These are phyloP conservation scores for Aspergillus fumigatiaffinis DNA, from an alignment of 2,329 filamentous ascomycete species.

Conservation along the genomic window DNA sequence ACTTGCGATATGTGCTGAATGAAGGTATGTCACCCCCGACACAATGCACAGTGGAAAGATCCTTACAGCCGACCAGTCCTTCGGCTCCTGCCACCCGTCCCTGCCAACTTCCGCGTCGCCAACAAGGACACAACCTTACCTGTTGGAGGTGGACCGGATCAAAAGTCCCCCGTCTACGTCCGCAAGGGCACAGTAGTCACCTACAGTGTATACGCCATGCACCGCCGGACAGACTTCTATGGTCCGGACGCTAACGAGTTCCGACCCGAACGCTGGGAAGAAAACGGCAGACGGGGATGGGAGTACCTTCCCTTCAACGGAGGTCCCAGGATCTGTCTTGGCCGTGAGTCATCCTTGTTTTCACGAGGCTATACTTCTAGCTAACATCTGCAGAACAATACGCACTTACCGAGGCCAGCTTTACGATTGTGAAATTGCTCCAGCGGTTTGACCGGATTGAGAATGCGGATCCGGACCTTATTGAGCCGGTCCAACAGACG, in stretches of 20 bases:
- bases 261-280: slow-evolving; percentile 50
- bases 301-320: slow-evolving; percentile 39
- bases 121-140: slow-evolving; percentile 42
- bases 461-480: slow-evolving; percentile 28
- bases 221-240: slow-evolving; percentile 56
- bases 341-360: slow-evolving; percentile 26
- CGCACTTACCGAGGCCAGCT: slow-evolving; percentile 41
- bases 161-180: slow-evolving; percentile 57
- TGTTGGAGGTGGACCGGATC: slow-evolving; percentile 58
- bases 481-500: slow-evolving; percentile 27
- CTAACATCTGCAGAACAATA: slow-evolving; percentile 35
- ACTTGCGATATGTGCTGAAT: slow-evolving; percentile 38
- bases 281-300: slow-evolving; percentile 31
- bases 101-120: slow-evolving; percentile 43
- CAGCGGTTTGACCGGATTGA: slow-evolving; percentile 36
- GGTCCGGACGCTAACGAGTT: slow-evolving; percentile 44
- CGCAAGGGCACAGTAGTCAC: slow-evolving; percentile 61
- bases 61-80: slow-evolving; percentile 24
- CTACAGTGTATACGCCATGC: slow-evolving; percentile 70
- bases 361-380: neutral
- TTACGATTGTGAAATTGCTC: slow-evolving; percentile 35
- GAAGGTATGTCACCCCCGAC: slow-evolving; percentile 22
- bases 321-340: slow-evolving; percentile 39
- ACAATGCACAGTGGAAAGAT: neutral
- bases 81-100: slow-evolving; percentile 44